phyloP scores from a whole-genome alignment of 108 stramenopile genomes.

The Hondaea fermentalgiana region DNA sequence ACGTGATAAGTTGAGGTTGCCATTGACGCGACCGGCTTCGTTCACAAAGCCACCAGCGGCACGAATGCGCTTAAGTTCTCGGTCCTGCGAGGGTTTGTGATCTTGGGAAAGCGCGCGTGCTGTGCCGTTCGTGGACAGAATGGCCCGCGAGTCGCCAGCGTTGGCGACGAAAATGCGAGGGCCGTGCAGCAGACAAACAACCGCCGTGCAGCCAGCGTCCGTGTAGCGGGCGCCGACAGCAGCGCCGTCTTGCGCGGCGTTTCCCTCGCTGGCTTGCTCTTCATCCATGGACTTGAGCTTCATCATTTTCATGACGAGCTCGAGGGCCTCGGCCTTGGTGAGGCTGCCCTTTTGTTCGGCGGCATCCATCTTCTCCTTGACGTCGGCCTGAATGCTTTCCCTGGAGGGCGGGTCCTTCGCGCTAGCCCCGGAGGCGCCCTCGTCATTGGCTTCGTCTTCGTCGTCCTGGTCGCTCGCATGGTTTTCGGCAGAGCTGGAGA shows the following conservation, averaged over 20 bases:
- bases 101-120: constrained; percentile 69
- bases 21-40: constrained; percentile 84
- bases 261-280: background rate
- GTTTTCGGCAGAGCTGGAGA: background rate
- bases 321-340: constrained; percentile 30
- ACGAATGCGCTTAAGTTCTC: background rate
- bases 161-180: constrained; percentile 68
- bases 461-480: background rate
- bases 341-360: background rate
- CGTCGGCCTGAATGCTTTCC: constrained; percentile 2
- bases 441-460: background rate
- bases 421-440: background rate
- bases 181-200: constrained; percentile 62
- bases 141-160: constrained; percentile 84
- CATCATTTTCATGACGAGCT: constrained; percentile 26
- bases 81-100: constrained; percentile 66
- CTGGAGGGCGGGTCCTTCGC: background rate
- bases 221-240: background rate
- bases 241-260: background rate
- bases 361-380: background rate
- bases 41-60: constrained; percentile 37
- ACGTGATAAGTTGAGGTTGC: constrained; percentile 84
- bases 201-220: constrained; percentile 67
- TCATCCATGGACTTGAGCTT: constrained; percentile 22
- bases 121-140: constrained; percentile 57